Conservation (phyloP, 2,329 filamentous ascomycete genomes). For the Diplodia corticola region DNA sequence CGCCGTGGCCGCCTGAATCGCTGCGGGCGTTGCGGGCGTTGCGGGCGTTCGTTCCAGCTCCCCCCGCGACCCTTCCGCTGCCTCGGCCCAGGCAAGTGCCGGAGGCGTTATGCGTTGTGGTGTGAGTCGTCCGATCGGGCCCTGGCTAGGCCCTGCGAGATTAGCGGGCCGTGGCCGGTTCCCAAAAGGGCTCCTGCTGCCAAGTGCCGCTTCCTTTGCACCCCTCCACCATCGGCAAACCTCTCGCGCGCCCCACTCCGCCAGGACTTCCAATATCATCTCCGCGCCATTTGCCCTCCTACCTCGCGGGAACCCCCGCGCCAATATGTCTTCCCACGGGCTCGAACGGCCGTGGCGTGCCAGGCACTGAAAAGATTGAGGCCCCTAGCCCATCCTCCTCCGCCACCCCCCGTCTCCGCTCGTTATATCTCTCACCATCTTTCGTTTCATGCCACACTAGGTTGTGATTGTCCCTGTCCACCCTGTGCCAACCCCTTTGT, state of each 20-base stretch:
- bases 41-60: neutral
- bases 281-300: conserved; percentile 3
- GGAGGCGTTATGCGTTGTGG: neutral
- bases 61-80: neutral
- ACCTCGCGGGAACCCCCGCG: neutral
- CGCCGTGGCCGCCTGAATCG: neutral
- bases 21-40: neutral
- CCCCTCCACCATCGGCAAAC: conserved; percentile 6
- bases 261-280: conserved; percentile 10
- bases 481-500: neutral
- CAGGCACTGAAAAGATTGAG: neutral
- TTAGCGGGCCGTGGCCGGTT: conserved; percentile 6
- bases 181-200: neutral
- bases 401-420: neutral
- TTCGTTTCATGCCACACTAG: conserved; percentile 18
- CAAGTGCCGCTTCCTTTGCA: neutral
- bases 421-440: conserved; percentile 16
- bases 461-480: conserved; percentile 8
- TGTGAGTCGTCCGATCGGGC: conserved; percentile 7
- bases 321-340: neutral
- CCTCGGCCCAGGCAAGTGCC: neutral
- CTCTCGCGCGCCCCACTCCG: conserved; percentile 10
- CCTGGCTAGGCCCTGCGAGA: conserved; percentile 7
- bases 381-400: conserved; percentile 3
- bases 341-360: neutral